A percentile compares a stretch with the other conserved stretches of the same genome.
Conservation (phyloP, 2,329 filamentous ascomycete genomes). For the Pseudogymnoascus sp. region DNA sequence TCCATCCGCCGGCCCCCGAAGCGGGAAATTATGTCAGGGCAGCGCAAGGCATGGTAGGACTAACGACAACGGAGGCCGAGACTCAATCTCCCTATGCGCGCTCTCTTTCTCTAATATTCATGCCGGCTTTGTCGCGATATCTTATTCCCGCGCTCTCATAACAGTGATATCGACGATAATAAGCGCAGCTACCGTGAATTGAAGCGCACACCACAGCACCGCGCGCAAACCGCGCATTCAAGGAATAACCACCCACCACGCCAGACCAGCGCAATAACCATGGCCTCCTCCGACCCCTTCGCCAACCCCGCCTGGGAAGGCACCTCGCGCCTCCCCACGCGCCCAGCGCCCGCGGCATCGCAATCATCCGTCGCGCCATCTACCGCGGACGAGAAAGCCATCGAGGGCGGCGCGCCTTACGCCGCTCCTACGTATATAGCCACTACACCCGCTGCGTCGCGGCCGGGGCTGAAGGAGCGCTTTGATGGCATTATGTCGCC, state of each 20-base stretch:
- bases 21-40: neutral
- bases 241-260: neutral
- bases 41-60: neutral
- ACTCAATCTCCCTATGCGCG: neutral
- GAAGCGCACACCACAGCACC: neutral
- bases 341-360: neutral
- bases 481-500: constrained; percentile 7
- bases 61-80: no score
- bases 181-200: neutral
- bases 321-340: neutral
- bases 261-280: neutral
- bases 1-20: neutral
- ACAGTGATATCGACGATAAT: neutral
- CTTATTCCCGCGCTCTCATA: neutral
- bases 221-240: neutral
- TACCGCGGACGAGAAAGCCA: neutral
- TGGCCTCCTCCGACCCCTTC: neutral
- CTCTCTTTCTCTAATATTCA: neutral
- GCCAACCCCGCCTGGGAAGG: constrained; percentile 4
- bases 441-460: neutral
- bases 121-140: neutral
- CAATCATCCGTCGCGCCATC: neutral
- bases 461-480: neutral
- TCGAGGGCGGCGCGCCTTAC: neutral
- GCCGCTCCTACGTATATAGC: neutral